Conservation (phyloP, 345 rosid genomes). For the Barbarea vulgaris region DNA sequence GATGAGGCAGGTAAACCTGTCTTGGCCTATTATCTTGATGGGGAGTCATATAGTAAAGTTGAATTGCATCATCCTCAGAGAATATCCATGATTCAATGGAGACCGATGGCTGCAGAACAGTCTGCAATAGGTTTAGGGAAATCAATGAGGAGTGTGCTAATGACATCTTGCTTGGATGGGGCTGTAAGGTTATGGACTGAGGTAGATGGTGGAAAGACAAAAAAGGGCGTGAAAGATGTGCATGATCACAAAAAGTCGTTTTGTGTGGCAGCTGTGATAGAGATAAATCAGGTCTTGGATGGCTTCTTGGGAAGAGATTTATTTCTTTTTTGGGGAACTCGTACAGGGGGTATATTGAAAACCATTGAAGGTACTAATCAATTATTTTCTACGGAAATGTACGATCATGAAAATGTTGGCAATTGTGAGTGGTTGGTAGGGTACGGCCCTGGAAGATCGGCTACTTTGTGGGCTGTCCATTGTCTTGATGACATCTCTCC, state of each 20-base stretch:
- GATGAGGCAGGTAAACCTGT: constrained; percentile 52
- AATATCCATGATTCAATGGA: constrained; percentile 81
- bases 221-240: constrained; percentile 55
- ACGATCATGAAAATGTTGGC: constrained; percentile 52
- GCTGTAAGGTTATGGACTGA: constrained; percentile 86
- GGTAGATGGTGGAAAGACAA: constrained; percentile 62
- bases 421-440: constrained; percentile 89
- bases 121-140: constrained; percentile 40
- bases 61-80: constrained; percentile 75
- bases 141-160: constrained; percentile 54
- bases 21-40: constrained; percentile 50
- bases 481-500: constrained; percentile 86
- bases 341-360: constrained; percentile 53
- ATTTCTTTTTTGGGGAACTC: constrained; percentile 68
- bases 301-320: constrained; percentile 60
- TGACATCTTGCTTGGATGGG: constrained; percentile 92
- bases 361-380: constrained; percentile 49
- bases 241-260: constrained; percentile 51
- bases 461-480: constrained; percentile 84
- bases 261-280: constrained; percentile 77
- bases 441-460: constrained; percentile 66
- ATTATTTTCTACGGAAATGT: constrained; percentile 40
- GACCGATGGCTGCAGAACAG: constrained; percentile 56
- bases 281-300: constrained; percentile 62
- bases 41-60: constrained; percentile 47